Base-by-base conservation (phyloP, 345 rosid genomes). In the rapeseed (Brassica napus) region DNA sequence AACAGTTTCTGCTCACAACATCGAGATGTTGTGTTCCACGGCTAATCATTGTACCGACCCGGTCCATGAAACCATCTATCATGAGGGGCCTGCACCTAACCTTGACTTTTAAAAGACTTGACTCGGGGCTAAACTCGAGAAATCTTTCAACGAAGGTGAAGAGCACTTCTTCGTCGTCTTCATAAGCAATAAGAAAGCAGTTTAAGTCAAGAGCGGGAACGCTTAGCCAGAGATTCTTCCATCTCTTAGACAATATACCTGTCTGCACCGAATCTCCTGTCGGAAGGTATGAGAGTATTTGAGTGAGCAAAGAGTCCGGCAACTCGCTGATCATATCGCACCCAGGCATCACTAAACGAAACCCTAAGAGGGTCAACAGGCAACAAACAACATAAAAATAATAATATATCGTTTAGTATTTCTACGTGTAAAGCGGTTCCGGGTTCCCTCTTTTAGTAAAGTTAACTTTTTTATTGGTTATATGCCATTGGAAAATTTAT, bases 271-370 rank as follows among this genome's bases (percentile, higher is more conserved):
- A 71, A 5, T 64, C 39, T 11, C 21, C 37, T 2, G 65, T 77
- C 3, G 76, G 66, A 9, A 77, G 65, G n/a, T 70, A 10, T n/a
- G 37, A 71, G 66, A 77, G 75, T 62, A 77, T 63, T 18, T 77
- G 57, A 54, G 66, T 16, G 3, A 78, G 6, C 55, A 78, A 21
- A 39, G 59, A 64, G 15, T 71, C 76, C 3, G 76, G 81, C 60
- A 77, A 71, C 10, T 12, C 76, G 12, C 47, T 77, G 63, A 72
- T 60, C 16, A 42, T 42, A 61, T 72, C 68, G 9, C 28, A 4
- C 54, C 54, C 68, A 71, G 8, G 1, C 59, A 72, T 72, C 30
- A 15, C 68, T 2, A 52, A n/a, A 52, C 2, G 21, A 52, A n/a
- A 52, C 21, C 57, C 21, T 52, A n/a, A 52, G 0, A 37, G 8